These are phyloP conservation scores for Ceratocystiopsis minuta DNA, from an alignment of 2,329 filamentous ascomycete genomes.

Conservation along the genomic window DNA sequence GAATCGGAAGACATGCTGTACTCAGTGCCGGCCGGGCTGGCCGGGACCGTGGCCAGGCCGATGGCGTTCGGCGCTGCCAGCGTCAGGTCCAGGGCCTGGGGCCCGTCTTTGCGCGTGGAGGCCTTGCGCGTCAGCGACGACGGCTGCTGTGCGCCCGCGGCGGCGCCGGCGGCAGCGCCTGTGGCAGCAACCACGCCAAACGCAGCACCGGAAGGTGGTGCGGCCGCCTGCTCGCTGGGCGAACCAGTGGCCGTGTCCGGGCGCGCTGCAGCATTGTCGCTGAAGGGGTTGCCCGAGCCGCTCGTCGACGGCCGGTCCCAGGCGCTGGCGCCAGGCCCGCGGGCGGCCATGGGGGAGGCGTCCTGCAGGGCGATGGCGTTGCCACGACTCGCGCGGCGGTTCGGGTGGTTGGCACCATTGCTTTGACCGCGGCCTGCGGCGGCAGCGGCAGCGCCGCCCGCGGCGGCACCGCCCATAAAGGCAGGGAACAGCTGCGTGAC, in stretches of 20 bases:
- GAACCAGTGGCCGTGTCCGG: slow-evolving; percentile 23
- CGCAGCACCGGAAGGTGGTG: slow-evolving; percentile 1
- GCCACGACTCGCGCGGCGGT: slow-evolving; percentile 32
- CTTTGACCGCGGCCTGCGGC: background rate
- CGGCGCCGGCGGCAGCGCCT: slow-evolving; percentile 19
- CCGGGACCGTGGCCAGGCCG: slow-evolving; percentile 21
- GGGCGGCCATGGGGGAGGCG: slow-evolving; percentile 12
- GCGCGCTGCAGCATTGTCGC: slow-evolving; percentile 34
- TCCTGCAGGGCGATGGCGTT: slow-evolving; percentile 22
- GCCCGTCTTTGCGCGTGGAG: slow-evolving; percentile 35
- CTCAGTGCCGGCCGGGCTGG: slow-evolving; percentile 46
- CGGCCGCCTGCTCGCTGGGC: slow-evolving; percentile 18
- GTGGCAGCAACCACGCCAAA: background rate
- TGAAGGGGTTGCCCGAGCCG: slow-evolving; percentile 54
- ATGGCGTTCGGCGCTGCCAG: slow-evolving; percentile 18
- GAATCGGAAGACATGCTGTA: slow-evolving; percentile 39
- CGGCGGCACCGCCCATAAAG: slow-evolving; percentile 19
- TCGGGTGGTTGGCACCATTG: slow-evolving; percentile 13
- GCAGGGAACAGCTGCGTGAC: slow-evolving; percentile 68
- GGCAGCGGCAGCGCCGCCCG: background rate
- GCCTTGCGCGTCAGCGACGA: slow-evolving; percentile 30
- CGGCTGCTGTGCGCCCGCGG: no score
- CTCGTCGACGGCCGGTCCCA: slow-evolving; percentile 31
- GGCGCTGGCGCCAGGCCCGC: slow-evolving; percentile 18
- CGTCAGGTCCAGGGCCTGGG: slow-evolving; percentile 36